phyloP scores from a whole-genome alignment of 768 basidiomycete species.

The Infundibulicybe gibba region DNA sequence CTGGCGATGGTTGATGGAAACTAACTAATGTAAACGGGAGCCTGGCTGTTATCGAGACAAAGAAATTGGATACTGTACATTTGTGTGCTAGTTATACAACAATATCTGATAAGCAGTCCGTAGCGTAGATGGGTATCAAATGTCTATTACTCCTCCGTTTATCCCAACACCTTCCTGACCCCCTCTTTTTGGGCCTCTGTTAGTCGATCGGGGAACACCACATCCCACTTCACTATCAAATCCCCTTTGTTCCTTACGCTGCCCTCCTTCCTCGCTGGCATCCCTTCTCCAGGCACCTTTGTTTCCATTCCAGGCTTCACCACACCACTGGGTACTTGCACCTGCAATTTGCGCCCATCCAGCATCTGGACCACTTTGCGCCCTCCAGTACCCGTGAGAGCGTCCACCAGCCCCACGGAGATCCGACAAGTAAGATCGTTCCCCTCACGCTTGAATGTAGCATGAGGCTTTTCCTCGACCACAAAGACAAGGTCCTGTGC shows the following conservation, averaged over 20 bases:
- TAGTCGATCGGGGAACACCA: constrained; percentile 78
- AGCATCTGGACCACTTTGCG: constrained; percentile 59
- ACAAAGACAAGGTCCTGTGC: constrained; percentile 93
- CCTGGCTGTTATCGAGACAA: too few species aligned
- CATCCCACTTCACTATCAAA: constrained; percentile 77
- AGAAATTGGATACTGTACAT: too few species aligned
- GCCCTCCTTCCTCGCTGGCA: constrained; percentile 87
- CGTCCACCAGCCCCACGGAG: constrained; percentile 77
- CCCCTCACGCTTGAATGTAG: constrained; percentile 70
- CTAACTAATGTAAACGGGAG: too few species aligned
- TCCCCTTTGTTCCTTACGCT: constrained; percentile 75
- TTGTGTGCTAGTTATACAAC: too few species aligned
- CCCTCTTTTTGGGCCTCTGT: constrained; percentile 79
- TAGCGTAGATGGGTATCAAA: too few species aligned
- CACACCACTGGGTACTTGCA: constrained; percentile 61
- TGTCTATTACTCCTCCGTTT: constrained; percentile 1
- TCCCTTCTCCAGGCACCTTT: constrained; percentile 72
- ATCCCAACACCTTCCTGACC: constrained; percentile 61
- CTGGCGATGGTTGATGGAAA: too few species aligned
- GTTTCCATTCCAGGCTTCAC: constrained; percentile 79
- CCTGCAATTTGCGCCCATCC: constrained; percentile 76
- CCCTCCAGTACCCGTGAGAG: constrained; percentile 53
- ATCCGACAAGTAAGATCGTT: constrained; percentile 70
- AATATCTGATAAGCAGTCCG: too few species aligned
- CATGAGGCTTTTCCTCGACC: constrained; percentile 92